Evolutionary conservation across 208 protist genomes (phyloP), one percentile per base, ranked within the genome.

Genomic region (Blastocrithidia nonstop): DNA sequence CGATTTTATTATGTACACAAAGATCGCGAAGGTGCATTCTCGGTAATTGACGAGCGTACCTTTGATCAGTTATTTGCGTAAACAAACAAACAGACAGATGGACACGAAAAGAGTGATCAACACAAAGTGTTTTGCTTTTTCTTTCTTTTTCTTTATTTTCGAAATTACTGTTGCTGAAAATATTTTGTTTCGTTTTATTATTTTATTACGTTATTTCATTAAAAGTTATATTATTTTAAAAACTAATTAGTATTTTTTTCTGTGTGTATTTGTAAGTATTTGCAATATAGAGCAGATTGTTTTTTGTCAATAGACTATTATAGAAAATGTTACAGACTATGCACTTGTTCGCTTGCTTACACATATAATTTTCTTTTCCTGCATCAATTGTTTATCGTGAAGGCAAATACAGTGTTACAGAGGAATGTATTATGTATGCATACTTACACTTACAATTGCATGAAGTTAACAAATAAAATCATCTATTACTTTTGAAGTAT

Each of bases 1-100:
- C 67, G 56, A 21, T 88, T 91, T 50, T 92, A 88, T 54, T 91
- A 83, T 45, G 71, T 94, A 32, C 80, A 82, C 44, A 94, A 92
- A 44, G 83, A 91, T 44, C 65, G 70, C 32, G 87, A 94, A 49
- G 87, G 87, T 6, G 71, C 73, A 22, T 94, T 88, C 43, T 93
- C 83, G 17, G 64, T 88, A 7, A 89, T 94, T 50, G 78, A 88
- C 22, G 70, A 93, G 48, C 79, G 80, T 16, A 81, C 76, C 0
- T 92, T 94, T 57, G 68, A 84, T 29, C 77, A 88, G 35, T 55
- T 93, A 11, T 89, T 89, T 61, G 73, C 66, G 0, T 77, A 55
- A 17, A 20, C 11, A 21, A 56, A 9, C 4, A 41, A 52, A 51
- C 7, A n/a, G n/a, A 54, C 38, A 29, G 16, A 20, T 8, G 44